These are phyloP conservation scores for Calocera cornea DNA, from an alignment of 768 basidiomycete genomes.

Conservation along the genomic window DNA sequence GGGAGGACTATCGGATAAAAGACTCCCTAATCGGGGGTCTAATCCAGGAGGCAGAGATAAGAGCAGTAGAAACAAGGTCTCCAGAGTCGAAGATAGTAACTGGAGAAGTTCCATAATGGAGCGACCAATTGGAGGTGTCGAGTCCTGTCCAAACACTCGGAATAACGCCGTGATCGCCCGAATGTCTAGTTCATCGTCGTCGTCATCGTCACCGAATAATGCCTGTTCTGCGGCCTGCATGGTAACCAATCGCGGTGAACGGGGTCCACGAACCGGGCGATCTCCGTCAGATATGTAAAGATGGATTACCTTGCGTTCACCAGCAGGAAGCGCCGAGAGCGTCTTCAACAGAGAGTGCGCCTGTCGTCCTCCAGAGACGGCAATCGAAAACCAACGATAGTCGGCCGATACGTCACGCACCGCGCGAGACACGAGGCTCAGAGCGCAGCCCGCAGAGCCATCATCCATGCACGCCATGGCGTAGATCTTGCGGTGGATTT, in stretches of 20 bases:
- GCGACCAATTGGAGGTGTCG: neutral
- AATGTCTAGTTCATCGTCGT: neutral
- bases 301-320: neutral
- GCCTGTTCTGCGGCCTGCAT: too few species aligned
- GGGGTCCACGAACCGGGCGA: too few species aligned
- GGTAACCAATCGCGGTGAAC: too few species aligned
- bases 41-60: neutral
- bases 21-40: neutral
- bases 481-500: conserved; percentile 35
- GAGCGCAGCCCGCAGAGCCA: conserved; percentile 26
- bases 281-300: neutral
- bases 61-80: neutral
- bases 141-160: neutral
- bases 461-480: conserved; percentile 32
- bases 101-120: neutral
- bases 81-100: neutral
- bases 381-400: conserved; percentile 31
- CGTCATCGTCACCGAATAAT: neutral
- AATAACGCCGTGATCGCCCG: neutral
- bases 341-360: neutral
- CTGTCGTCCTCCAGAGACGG: conserved; percentile 5
- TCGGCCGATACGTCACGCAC: conserved; percentile 29
- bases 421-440: conserved; percentile 31
- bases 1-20: too few species aligned
- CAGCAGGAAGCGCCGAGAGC: neutral